Evolutionary conservation across 352 stramenopile genomes (phyloP).

Genomic region (Blastocystis sp.): DNA sequence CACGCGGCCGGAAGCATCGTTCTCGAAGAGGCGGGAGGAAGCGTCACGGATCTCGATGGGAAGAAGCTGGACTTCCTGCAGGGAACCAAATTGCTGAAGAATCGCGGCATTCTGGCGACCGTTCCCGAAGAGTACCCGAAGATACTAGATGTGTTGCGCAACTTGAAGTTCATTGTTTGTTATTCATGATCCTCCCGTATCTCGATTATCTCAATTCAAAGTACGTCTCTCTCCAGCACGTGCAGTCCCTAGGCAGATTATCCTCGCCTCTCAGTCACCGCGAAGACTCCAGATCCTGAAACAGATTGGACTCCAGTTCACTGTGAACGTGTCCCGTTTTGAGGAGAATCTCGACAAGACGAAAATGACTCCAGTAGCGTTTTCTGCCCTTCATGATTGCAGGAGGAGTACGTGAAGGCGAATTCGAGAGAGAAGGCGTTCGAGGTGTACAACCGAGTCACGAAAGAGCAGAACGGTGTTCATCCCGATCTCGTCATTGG

Average conservation of each 20-base stretch:
- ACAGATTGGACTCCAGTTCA: conserved; percentile 49
- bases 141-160: conserved; percentile 57
- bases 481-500: conserved; percentile 65
- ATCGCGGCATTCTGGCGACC: conserved; percentile 61
- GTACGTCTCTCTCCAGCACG: not conserved
- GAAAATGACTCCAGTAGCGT: not conserved
- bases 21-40: conserved; percentile 64
- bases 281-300: conserved; percentile 49
- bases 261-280: conserved; percentile 42
- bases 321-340: conserved; percentile 29
- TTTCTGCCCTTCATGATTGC: not conserved
- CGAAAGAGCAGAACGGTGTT: not conserved
- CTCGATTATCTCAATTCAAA: conserved; percentile 24
- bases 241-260: not conserved
- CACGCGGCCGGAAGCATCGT: conserved; percentile 64
- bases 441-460: conserved; percentile 66
- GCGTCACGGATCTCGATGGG: conserved; percentile 73
- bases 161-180: conserved; percentile 7
- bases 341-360: conserved; percentile 56
- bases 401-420: conserved; percentile 48
- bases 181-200: conserved; percentile 43
- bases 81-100: conserved; percentile 61
- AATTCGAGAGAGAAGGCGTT: conserved; percentile 65
- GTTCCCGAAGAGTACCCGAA: conserved; percentile 59
- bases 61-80: conserved; percentile 71